Base-by-base conservation (phyloP, 768 basidiomycete genomes). In the Suillus americanus region DNA sequence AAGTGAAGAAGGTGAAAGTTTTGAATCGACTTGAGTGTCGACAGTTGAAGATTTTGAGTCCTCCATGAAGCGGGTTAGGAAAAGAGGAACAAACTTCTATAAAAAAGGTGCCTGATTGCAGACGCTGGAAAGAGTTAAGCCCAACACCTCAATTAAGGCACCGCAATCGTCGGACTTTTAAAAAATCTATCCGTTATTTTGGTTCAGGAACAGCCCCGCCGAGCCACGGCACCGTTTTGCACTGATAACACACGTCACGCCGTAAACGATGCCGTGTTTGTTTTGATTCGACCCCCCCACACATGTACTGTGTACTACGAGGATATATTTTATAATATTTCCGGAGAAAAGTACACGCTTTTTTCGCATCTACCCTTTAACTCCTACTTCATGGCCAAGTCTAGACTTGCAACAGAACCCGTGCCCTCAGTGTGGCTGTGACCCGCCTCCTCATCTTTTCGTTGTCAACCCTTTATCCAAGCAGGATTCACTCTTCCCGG, bases 171-270 rank as follows among this genome's bases (percentile, higher is more conserved):
- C 75, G 75, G 75, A 75, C 73, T 76, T 67, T 12, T n/a, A 74
- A 75, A 60, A 30, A 57, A 37, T 18, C 0, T 40, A 6, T 0
- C 75, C 73, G 60, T 33, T 12, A 2, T 13, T 63, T 20, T 70
- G 76, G 76, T 61, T 74, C 75, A 75, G 75, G 75, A 66, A 77
- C 76, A 69, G 60, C 71, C 65, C 68, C 73, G 74, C 74, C 75
- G 74, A 72, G 63, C 74, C 68, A 77, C 75, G 75, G 75, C 75
- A 77, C 75, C 76, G 75, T 70, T 61, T 54, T 60, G 64, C 66
- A 68, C 65, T 70, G 62, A 66, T 59, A 66, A 64, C 60, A 50
- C 63, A 54, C 37, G 66, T 64, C 69, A 71, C 64, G 62, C 72
- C 66, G 70, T 68, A 62, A 54, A 66, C 63, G 45, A 55, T n/a